These are phyloP conservation scores for Cystobasidium sp. DNA, from an alignment of 1,284 basidiomycete species.

Conservation along the genomic window DNA sequence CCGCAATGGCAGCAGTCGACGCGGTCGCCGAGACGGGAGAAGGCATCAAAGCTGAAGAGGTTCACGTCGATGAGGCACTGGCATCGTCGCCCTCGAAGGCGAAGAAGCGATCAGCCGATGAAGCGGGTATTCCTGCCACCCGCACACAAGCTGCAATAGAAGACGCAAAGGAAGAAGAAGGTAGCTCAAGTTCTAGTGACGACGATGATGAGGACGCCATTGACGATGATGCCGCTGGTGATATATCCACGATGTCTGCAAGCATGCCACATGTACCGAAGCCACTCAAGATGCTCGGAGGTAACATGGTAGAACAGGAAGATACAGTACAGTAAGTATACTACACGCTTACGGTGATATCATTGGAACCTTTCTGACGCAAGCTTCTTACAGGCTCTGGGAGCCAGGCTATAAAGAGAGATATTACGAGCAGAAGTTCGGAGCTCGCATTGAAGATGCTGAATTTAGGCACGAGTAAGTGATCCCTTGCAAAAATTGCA, in stretches of 20 bases:
- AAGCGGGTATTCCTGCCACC: constrained; percentile 50
- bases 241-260: constrained; percentile 50
- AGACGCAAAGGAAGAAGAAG: constrained; percentile 53
- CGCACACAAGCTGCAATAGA: constrained; percentile 52
- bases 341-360: constrained; percentile 26
- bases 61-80: not conserved
- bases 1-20: constrained; percentile 44
- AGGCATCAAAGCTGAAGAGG: constrained; percentile 46
- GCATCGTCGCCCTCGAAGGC: constrained; percentile 58
- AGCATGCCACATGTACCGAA: constrained; percentile 44
- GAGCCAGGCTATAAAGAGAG: constrained; percentile 93
- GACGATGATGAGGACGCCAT: constrained; percentile 46
- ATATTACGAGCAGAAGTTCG: constrained; percentile 95
- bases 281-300: constrained; percentile 61
- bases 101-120: constrained; percentile 72
- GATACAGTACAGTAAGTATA: constrained; percentile 83
- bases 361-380: not conserved
- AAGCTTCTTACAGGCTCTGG: constrained; percentile 69
- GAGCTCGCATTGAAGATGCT: constrained; percentile 70
- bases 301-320: constrained; percentile 87
- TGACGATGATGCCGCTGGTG: constrained; percentile 53
- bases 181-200: constrained; percentile 48
- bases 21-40: constrained; percentile 21
- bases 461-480: constrained; percentile 76
- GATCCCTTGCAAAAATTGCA: not conserved